Conservation (phyloP, 1,284 basidiomycete species). For the Cystobasidium sp. region DNA sequence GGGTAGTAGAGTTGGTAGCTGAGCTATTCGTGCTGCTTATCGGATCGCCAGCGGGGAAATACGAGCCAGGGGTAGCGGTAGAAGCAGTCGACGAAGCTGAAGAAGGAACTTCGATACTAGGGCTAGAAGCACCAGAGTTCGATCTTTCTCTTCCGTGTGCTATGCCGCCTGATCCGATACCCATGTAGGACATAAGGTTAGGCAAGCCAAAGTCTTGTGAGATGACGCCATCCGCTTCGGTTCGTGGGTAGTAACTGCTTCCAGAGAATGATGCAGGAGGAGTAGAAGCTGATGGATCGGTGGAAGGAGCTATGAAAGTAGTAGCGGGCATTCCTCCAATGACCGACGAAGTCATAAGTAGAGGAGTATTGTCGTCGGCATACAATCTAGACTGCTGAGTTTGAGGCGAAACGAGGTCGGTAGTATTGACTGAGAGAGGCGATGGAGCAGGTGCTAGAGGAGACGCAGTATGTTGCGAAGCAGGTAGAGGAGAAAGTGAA, state of each 20-base stretch:
- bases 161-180: conserved; percentile 1
- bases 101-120: conserved; percentile 21
- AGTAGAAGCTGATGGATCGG: conserved; percentile 22
- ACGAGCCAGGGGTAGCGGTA: conserved; percentile 26
- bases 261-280: conserved; percentile 40
- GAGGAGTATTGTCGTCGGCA: conserved; percentile 30
- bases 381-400: conserved; percentile 20
- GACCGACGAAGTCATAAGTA: conserved; percentile 29
- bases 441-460: conserved; percentile 18
- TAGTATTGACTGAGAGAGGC: conserved; percentile 24
- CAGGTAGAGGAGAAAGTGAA: conserved; percentile 4
- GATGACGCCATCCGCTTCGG: conserved; percentile 22
- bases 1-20: conserved; percentile 25
- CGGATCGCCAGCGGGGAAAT: conserved; percentile 27
- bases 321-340: conserved; percentile 40
- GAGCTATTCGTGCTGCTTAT: conserved; percentile 19
- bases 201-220: conserved; percentile 30
- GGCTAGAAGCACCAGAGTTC: conserved; percentile 3
- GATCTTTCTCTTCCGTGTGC: not conserved
- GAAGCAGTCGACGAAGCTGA: conserved; percentile 23
- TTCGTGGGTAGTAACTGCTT: conserved; percentile 23
- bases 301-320: conserved; percentile 3
- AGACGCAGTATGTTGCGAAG: not conserved
- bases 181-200: conserved; percentile 27
- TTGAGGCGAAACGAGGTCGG: conserved; percentile 20